A percentile compares a stretch with the other conserved stretches of the same genome.
These are phyloP conservation scores for Crithidia sp. DNA, from an alignment of 208 protist genomes.

Conservation along the genomic window DNA sequence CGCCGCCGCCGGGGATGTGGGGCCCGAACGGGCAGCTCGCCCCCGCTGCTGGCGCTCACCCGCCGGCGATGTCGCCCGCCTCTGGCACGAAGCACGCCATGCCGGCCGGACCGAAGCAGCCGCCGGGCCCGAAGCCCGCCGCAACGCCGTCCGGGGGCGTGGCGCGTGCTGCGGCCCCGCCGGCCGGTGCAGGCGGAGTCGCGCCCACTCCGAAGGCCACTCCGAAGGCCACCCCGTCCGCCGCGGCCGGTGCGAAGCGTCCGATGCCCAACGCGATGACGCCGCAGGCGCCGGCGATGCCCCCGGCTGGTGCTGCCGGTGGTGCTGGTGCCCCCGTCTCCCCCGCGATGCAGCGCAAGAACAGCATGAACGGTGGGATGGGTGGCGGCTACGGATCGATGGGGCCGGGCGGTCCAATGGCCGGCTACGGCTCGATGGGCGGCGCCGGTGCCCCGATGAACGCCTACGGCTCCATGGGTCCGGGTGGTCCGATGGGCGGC, in stretches of 20 bases:
- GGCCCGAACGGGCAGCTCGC: conserved; percentile 25
- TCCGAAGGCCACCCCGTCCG: conserved; percentile 9
- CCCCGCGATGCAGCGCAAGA: conserved; percentile 34
- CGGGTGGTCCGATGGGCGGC: conserved; percentile 12
- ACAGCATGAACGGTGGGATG: conserved; percentile 25
- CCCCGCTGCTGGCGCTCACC: conserved; percentile 5
- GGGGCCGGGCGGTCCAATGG: conserved; percentile 15
- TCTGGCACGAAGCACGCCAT: not conserved
- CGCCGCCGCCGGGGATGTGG: conserved; percentile 30
- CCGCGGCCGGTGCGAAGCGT: conserved; percentile 4
- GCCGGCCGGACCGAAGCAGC: not conserved
- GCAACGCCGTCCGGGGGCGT: not conserved
- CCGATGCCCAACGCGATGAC: not conserved
- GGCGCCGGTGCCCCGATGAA: conserved; percentile 6
- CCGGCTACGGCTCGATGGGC: conserved; percentile 21
- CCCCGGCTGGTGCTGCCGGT: not conserved
- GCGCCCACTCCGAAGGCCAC: conserved; percentile 12
- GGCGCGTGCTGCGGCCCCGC: not conserved
- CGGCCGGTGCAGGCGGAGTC: not conserved
- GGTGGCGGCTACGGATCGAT: conserved; percentile 16
- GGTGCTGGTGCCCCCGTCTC: not conserved
- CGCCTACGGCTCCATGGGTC: conserved; percentile 29
- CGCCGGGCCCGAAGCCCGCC: not conserved
- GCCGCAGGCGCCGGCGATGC: not conserved
- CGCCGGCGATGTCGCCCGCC: conserved; percentile 9